Evolutionary conservation across 768 basidiomycete genomes (phyloP).

Genomic region (Sporobolomyces phaffii): DNA sequence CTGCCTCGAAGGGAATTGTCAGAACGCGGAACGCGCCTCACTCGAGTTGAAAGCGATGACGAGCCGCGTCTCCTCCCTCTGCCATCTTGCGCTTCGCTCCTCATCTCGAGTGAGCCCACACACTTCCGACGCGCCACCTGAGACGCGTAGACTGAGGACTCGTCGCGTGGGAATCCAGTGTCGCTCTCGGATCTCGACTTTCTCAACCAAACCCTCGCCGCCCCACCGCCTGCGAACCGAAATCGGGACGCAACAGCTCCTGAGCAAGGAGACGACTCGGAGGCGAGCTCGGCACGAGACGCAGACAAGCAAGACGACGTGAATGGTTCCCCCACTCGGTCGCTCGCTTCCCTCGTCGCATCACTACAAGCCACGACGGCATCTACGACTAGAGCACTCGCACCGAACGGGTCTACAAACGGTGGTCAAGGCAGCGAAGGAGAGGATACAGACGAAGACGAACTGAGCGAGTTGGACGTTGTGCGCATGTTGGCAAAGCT

Average conservation of each 20-base stretch:
- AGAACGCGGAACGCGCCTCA: too few relatives aligned
- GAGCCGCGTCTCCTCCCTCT: too few relatives aligned
- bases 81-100: too few relatives aligned
- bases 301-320: too few relatives aligned
- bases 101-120: too few relatives aligned
- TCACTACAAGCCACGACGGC: neutral
- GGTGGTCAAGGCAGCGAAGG: too few relatives aligned
- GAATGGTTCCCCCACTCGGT: neutral
- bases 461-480: neutral
- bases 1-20: too few relatives aligned
- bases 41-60: too few relatives aligned
- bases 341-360: conserved; percentile 11
- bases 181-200: conserved; percentile 24
- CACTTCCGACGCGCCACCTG: too few relatives aligned
- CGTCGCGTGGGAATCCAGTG: too few relatives aligned
- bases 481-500: conserved; percentile 5
- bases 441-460: neutral
- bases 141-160: too few relatives aligned
- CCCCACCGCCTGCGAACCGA: neutral
- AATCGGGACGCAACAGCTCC: neutral
- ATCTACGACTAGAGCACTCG: neutral
- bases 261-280: neutral
- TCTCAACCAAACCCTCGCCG: conserved; percentile 4
- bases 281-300: neutral
- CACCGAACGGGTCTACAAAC: too few relatives aligned